A percentile compares a stretch with the other conserved stretches of the same genome.
These are phyloP conservation scores for Fragaria iinumae DNA, from an alignment of 306 rosid species.

Conservation along the genomic window DNA sequence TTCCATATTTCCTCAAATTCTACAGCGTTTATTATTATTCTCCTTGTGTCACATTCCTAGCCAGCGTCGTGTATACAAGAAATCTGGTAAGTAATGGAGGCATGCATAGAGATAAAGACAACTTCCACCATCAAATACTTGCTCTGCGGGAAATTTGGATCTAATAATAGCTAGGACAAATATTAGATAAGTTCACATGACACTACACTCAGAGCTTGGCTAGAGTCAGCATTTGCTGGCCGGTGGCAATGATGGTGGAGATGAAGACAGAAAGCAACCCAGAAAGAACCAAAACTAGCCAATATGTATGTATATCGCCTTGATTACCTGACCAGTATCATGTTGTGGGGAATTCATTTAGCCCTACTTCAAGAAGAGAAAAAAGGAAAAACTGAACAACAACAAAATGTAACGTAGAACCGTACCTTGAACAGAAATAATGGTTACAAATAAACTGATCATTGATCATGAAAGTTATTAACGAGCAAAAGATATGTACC, in stretches of 20 bases:
- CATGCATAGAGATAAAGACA: slow-evolving; percentile 1
- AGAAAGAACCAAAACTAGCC: neutral
- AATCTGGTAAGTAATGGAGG: neutral
- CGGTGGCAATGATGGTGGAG: neutral
- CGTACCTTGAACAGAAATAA: too few species aligned
- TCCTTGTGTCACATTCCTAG: slow-evolving; percentile 1
- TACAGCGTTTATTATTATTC: neutral
- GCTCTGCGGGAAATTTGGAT: neutral
- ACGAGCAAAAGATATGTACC: too few species aligned
- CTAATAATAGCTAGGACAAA: too few species aligned
- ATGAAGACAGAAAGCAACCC: neutral
- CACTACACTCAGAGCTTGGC: neutral
- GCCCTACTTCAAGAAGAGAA: too few species aligned
- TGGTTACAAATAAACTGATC: too few species aligned
- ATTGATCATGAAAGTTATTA: too few species aligned
- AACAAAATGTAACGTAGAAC: neutral
- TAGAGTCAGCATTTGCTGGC: neutral
- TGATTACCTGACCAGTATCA: too few species aligned
- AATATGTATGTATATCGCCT: too few species aligned
- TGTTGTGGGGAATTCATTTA: too few species aligned
- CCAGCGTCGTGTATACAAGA: neutral
- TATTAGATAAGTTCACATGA: neutral
- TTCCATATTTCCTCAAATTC: slow-evolving; percentile 19
- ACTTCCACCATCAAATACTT: neutral
- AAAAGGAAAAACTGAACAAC: too few species aligned